phyloP scores from a whole-genome alignment of 2,329 filamentous ascomycete genomes.

The Arthrobotrys pseudoclavata region DNA sequence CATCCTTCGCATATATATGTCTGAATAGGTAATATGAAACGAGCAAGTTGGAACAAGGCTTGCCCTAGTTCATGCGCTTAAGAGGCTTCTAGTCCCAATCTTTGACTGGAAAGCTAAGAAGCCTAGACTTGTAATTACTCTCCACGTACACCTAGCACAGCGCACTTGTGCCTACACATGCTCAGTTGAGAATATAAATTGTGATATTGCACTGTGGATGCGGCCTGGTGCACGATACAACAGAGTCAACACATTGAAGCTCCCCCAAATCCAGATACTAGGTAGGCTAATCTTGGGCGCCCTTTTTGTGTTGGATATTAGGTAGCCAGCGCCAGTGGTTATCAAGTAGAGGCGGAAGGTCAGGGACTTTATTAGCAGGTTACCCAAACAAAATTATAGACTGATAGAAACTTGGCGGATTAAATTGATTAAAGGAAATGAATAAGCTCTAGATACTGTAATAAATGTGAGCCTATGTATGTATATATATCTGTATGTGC shows the following conservation, averaged over 20 bases:
- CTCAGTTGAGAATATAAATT: not conserved
- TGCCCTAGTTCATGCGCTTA: not conserved
- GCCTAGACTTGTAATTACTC: not conserved
- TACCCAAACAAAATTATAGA: too few species aligned
- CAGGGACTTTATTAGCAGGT: too few species aligned
- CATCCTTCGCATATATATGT: slow-evolving; percentile 40
- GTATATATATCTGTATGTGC: not conserved
- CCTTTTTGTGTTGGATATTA: too few species aligned
- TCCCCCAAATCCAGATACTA: too few species aligned
- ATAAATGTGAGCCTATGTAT: not conserved
- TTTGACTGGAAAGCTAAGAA: not conserved
- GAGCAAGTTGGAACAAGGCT: slow-evolving; percentile 2
- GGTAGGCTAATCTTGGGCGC: too few species aligned
- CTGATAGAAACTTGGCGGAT: not conserved
- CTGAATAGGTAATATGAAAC: slow-evolving; percentile 27
- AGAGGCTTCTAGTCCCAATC: not conserved
- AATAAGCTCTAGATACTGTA: not conserved
- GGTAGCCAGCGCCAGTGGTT: too few species aligned
- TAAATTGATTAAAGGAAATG: not conserved
- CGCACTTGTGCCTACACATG: not conserved
- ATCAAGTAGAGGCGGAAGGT: too few species aligned
- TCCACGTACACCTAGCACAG: not conserved
- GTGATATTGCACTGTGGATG: not conserved
- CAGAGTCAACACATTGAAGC: not conserved
- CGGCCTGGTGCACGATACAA: not conserved